phyloP scores from a whole-genome alignment of 306 rosid genomes.

The Vachellia pachyceras region DNA sequence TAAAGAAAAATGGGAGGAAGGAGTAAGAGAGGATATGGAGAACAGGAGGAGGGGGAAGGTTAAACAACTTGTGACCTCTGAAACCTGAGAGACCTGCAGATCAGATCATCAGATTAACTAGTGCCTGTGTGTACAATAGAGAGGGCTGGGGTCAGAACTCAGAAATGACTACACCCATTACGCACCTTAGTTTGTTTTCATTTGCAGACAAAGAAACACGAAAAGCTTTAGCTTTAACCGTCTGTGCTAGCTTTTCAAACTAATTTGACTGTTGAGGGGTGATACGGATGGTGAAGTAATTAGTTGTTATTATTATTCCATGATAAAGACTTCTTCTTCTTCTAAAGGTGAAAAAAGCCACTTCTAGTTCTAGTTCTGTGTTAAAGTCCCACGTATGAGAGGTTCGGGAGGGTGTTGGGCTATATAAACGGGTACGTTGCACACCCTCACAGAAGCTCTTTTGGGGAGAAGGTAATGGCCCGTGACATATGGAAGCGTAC shows the following conservation, averaged over 20 bases:
- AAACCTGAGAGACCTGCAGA: conserved; percentile 28
- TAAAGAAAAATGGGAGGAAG: background rate
- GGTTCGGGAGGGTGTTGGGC: too few relatives aligned
- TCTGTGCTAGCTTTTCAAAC: background rate
- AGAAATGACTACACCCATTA: conserved; percentile 21
- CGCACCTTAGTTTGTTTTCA: background rate
- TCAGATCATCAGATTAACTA: conserved; percentile 29
- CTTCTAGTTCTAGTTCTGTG: background rate
- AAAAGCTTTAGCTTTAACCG: too few relatives aligned
- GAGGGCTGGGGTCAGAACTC: conserved; percentile 20
- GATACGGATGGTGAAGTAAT: background rate
- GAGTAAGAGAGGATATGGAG: background rate
- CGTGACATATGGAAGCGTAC: too few relatives aligned
- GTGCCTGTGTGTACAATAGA: conserved; percentile 36
- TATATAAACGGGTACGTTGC: too few relatives aligned
- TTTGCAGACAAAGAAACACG: conserved; percentile 22
- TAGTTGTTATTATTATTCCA: background rate
- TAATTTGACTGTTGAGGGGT: conserved; percentile 15
- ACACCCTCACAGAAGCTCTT: too few relatives aligned
- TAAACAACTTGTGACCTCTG: conserved; percentile 28
- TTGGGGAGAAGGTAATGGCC: too few relatives aligned
- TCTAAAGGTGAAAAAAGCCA: background rate
- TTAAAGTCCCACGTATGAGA: too few relatives aligned
- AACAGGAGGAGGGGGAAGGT: conserved; percentile 18
- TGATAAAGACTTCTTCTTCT: background rate